Percentiles rank a stretch among this genome's conserved stretches.
phyloP scores from a whole-genome alignment of 306 rosid genomes.

The Gillenia trifoliata region DNA sequence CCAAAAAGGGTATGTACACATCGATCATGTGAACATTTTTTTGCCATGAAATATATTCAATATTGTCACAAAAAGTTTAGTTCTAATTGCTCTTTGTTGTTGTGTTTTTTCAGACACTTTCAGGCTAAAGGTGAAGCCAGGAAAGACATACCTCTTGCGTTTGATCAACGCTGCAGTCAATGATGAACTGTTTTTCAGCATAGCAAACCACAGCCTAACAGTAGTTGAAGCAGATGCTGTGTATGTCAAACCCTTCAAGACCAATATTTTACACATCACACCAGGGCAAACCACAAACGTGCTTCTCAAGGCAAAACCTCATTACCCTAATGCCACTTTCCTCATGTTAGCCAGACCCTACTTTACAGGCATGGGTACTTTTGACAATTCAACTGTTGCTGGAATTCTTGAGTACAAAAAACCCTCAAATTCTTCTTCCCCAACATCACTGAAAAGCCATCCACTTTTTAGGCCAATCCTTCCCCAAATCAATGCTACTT shows the following conservation, averaged over 20 bases:
- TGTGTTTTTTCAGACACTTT: conserved; percentile 42
- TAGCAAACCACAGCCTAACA: conserved; percentile 60
- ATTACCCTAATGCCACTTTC: conserved; percentile 46
- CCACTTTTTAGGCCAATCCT: conserved; percentile 39
- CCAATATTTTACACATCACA: conserved; percentile 32
- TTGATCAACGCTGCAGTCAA: conserved; percentile 80
- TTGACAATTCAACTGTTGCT: conserved; percentile 68
- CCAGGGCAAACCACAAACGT: conserved; percentile 78
- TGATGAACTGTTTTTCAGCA: conserved; percentile 69
- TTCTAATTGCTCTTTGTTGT: not conserved
- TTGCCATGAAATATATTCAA: not conserved
- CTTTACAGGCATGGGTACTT: conserved; percentile 60
- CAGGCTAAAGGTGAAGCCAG: conserved; percentile 60
- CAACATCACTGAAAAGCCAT: not conserved
- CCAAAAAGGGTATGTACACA: conserved; percentile 32
- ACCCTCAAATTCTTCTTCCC: conserved; percentile 15
- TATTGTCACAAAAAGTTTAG: not conserved
- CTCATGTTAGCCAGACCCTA: conserved; percentile 70
- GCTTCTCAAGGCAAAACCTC: conserved; percentile 42
- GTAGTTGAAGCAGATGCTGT: conserved; percentile 67
- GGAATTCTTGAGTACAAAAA: conserved; percentile 51
- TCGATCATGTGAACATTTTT: not conserved
- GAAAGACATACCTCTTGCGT: conserved; percentile 66
- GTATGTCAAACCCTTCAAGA: conserved; percentile 52
- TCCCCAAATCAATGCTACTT: conserved; percentile 48